phyloP scores from a whole-genome alignment of 2,329 filamentous ascomycete genomes.

The Chaetomiaceae sp. region DNA sequence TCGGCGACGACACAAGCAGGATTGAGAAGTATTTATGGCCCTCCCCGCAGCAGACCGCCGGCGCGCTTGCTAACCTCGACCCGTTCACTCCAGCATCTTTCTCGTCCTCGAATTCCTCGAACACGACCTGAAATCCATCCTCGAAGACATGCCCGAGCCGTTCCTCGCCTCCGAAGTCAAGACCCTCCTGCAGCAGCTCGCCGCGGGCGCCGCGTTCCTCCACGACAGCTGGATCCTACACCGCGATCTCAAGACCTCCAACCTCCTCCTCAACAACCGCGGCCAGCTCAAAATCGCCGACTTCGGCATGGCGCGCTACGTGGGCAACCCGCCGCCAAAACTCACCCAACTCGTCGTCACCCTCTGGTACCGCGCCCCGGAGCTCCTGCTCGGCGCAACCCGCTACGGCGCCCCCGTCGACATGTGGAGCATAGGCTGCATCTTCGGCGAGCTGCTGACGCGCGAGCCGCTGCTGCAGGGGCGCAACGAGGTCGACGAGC shows the following conservation, averaged over 20 bases:
- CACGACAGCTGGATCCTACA: conserved; percentile 89
- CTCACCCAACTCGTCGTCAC: conserved; percentile 93
- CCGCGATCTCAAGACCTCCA: conserved; percentile 89
- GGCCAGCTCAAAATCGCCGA: conserved; percentile 94
- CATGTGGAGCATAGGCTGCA: conserved; percentile 95
- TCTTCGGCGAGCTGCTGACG: conserved; percentile 85
- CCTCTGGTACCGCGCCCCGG: conserved; percentile 91
- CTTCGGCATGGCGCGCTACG: conserved; percentile 95
- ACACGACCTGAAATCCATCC: conserved; percentile 90
- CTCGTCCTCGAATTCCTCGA: conserved; percentile 97
- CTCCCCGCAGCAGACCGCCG: background rate
- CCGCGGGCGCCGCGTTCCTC: conserved; percentile 75
- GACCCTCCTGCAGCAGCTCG: conserved; percentile 78
- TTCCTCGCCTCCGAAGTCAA: conserved; percentile 93
- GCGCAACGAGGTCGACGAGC: conserved; percentile 86
- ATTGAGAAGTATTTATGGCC: conserved; percentile 51
- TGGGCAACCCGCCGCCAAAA: conserved; percentile 69
- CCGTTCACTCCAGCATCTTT: conserved; percentile 60
- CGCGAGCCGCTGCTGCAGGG: conserved; percentile 81
- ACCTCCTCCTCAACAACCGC: conserved; percentile 91
- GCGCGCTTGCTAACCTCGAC: conserved; percentile 31
- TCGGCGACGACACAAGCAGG: conserved; percentile 57
- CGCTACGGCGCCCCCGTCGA: conserved; percentile 75
- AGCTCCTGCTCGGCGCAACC: conserved; percentile 76
- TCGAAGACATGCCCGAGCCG: conserved; percentile 90